Percentiles rank a stretch among this genome's conserved stretches.
Conservation (phyloP, 768 basidiomycete genomes). For the Tubosaeta sp. region DNA sequence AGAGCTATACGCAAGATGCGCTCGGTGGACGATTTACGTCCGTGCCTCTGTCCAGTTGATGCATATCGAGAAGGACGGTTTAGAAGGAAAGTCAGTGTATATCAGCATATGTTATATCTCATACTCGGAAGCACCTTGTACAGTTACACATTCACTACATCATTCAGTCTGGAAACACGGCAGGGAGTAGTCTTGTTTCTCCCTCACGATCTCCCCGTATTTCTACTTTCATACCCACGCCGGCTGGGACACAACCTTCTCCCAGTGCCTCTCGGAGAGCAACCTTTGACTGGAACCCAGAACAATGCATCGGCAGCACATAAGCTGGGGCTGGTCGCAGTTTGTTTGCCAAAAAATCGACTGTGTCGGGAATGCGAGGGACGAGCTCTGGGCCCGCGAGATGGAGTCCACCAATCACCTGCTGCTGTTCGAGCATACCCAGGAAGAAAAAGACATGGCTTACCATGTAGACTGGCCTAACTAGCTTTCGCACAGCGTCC, state of each 20-base stretch:
- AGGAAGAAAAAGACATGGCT: neutral
- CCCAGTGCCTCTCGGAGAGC: slow-evolving; percentile 68
- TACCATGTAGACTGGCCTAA: slow-evolving; percentile 75
- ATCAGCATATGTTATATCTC: neutral
- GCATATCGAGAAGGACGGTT: neutral
- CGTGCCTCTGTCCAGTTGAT: neutral
- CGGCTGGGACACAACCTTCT: slow-evolving; percentile 73
- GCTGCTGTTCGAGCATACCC: neutral
- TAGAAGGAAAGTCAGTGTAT: neutral
- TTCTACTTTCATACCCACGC: slow-evolving; percentile 64
- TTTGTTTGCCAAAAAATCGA: slow-evolving; percentile 61
- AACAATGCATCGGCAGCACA: slow-evolving; percentile 81
- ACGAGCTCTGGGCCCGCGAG: slow-evolving; percentile 68
- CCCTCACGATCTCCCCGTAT: slow-evolving; percentile 44
- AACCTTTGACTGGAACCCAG: slow-evolving; percentile 73
- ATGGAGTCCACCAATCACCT: slow-evolving; percentile 82
- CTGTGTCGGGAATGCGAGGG: slow-evolving; percentile 62
- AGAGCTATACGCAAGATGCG: slow-evolving; percentile 31
- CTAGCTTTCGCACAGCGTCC: slow-evolving; percentile 59
- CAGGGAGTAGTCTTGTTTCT: slow-evolving; percentile 33
- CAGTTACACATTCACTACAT: neutral
- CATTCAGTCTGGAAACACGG: slow-evolving; percentile 10
- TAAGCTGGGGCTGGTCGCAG: slow-evolving; percentile 62
- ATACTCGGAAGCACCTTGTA: neutral
- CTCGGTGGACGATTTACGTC: slow-evolving; percentile 1